Percentiles rank a stretch among this genome's conserved stretches.
phyloP scores from a whole-genome alignment of 805 yeast genomes.

The Starmerella riodocensis region DNA sequence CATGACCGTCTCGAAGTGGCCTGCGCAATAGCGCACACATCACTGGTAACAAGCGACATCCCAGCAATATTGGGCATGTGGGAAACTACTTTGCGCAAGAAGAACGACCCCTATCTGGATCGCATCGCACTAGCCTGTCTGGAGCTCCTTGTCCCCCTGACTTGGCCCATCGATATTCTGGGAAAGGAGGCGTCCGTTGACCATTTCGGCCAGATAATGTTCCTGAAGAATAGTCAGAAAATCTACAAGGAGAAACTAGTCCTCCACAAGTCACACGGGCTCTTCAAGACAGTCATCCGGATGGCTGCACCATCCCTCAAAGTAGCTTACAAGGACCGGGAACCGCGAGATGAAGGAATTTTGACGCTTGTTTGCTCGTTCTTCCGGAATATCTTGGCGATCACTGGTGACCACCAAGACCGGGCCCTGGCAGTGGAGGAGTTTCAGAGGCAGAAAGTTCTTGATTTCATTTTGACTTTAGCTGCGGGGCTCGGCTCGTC shows the following conservation, averaged over 20 bases:
- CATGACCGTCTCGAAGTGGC: conserved; percentile 67
- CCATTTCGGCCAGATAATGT: conserved; percentile 45
- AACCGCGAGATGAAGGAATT: conserved; percentile 57
- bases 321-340: conserved; percentile 49
- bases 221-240: conserved; percentile 53
- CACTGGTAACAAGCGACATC: conserved; percentile 59
- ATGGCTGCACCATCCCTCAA: conserved; percentile 31
- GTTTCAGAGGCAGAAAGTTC: conserved; percentile 57
- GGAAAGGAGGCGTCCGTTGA: conserved; percentile 39
- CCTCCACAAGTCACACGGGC: conserved; percentile 42
- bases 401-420: conserved; percentile 63
- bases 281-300: conserved; percentile 56
- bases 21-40: conserved; percentile 70
- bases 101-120: conserved; percentile 32
- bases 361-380: conserved; percentile 59
- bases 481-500: conserved; percentile 51
- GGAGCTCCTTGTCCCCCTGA: conserved; percentile 68
- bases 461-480: conserved; percentile 59
- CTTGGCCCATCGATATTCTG: conserved; percentile 70
- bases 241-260: conserved; percentile 59
- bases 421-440: conserved; percentile 46
- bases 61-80: conserved; percentile 61
- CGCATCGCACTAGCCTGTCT: conserved; percentile 58
- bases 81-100: conserved; percentile 33
- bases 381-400: conserved; percentile 63